These are phyloP conservation scores for Nannochloropsis salina DNA, from an alignment of 108 stramenopile genomes.

Conservation along the genomic window DNA sequence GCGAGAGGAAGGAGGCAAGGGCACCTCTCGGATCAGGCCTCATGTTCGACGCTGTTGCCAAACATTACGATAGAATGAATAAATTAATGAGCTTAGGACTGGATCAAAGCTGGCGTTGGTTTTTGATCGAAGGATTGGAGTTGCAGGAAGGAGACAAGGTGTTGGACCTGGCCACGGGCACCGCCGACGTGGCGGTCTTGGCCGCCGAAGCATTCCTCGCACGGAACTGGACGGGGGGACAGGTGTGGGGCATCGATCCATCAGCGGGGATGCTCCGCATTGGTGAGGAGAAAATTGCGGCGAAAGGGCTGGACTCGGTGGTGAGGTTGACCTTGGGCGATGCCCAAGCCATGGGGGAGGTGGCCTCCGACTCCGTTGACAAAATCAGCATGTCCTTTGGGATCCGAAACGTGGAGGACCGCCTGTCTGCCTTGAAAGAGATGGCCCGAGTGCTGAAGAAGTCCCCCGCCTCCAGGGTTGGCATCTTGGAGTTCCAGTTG, in stretches of 20 bases:
- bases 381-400: constrained; percentile 90
- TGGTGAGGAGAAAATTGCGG: constrained; percentile 62
- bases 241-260: constrained; percentile 72
- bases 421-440: constrained; percentile 33
- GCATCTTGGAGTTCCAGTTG: constrained; percentile 38
- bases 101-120: constrained; percentile 73
- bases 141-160: constrained; percentile 45
- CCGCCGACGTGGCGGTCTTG: constrained; percentile 84
- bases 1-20: constrained; percentile 16
- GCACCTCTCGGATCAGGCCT: constrained; percentile 59
- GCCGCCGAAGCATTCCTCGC: constrained; percentile 55
- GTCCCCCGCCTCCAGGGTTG: constrained; percentile 21
- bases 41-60: constrained; percentile 84
- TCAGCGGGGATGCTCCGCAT: constrained; percentile 73
- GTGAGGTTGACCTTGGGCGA: constrained; percentile 62
- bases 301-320: constrained; percentile 44
- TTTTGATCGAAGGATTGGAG: constrained; percentile 59
- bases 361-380: constrained; percentile 59
- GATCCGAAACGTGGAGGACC: constrained; percentile 67
- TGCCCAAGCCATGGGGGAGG: constrained; percentile 58
- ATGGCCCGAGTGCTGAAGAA: constrained; percentile 33
- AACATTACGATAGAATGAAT: constrained; percentile 72
- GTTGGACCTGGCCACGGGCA: constrained; percentile 78
- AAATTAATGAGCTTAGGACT: constrained; percentile 69
- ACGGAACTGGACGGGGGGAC: constrained; percentile 27